Conservation (phyloP, 1,284 basidiomycete genomes). For the Cryptococcus wingfieldii region DNA sequence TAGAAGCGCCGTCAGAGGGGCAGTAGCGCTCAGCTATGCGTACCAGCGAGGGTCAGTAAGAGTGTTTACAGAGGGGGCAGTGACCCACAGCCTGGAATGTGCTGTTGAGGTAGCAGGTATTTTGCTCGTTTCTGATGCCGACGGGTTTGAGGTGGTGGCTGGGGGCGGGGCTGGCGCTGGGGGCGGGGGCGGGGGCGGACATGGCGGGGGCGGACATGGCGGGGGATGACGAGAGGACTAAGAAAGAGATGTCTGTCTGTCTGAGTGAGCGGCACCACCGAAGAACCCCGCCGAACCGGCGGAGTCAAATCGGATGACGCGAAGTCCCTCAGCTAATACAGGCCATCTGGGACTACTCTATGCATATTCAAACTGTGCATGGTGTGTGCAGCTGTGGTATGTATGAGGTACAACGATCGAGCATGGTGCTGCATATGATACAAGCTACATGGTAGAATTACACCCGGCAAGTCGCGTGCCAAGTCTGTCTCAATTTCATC, state of each 20-base stretch:
- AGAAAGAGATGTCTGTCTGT: background rate
- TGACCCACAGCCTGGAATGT: constrained; percentile 62
- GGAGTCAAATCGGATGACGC: background rate
- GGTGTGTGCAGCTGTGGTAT: background rate
- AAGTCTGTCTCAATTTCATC: too few species aligned
- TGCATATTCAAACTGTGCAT: background rate
- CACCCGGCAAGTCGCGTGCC: too few species aligned
- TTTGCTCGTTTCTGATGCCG: constrained; percentile 78
- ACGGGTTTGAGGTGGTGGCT: constrained; percentile 32
- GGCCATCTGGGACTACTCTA: background rate
- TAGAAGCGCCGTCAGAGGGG: constrained; percentile 33
- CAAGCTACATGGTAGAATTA: too few species aligned
- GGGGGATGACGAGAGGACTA: background rate
- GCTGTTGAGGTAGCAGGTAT: constrained; percentile 91
- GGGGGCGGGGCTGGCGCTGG: background rate
- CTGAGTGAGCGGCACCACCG: background rate
- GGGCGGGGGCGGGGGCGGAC: background rate
- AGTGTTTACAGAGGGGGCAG: background rate
- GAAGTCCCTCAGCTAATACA: background rate
- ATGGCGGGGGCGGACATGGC: background rate
- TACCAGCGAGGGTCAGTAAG: background rate
- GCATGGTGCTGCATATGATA: too few species aligned
- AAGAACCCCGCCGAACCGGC: background rate
- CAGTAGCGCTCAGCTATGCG: constrained; percentile 34
- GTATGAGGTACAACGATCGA: background rate